Evolutionary conservation across 179 eudicot species (phyloP), one percentile per base, ranked within the genome.

Genomic region (Heliamphora pulchella): DNA sequence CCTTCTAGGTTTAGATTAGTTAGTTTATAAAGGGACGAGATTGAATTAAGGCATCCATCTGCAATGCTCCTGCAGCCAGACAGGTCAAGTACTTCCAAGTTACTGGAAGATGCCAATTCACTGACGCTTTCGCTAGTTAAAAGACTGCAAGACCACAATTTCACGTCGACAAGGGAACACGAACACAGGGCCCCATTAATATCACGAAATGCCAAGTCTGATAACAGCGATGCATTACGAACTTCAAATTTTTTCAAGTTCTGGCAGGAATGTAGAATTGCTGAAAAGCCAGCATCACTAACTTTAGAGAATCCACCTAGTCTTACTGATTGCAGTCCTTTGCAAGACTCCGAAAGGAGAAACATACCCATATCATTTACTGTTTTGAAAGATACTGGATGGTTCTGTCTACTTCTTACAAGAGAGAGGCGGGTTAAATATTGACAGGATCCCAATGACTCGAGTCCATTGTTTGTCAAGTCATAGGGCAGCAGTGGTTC

Each of bases 291-390:
- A 4, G 89, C 91, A 75, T 87, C 88, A 53, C 83, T 88, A 22
- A 85, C 88, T 83, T 67, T 79, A 55, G 87, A 83, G 70, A 88
- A 87, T 70, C 91, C 91, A 53, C 87, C 88, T 20, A 88, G 77
- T 74, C 78, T 81, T 20, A 87, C 81, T 5, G 88, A 84, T 71
- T 81, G 85, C 47, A 88, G 85, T 64, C 83, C 77, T 79, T 54
- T 71, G 76, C 88, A 85, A 41, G 87, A 79, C 80, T 84, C 87
- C 14, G 88, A 78, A 81, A 88, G 89, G 69, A 88, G 84, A 59
- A 88, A 80, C 77, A 88, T 44, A 50, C 91, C 89, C 83, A 88
- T 71, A 74, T 88, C 86, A 5, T 84, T 87, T 74, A 82, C 65
- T 44, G 79, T 79, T 8, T 82, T 85, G 76, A 88, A 88, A 67